phyloP scores from a whole-genome alignment of 1,284 basidiomycete genomes.

The Rhodotorula sp. region DNA sequence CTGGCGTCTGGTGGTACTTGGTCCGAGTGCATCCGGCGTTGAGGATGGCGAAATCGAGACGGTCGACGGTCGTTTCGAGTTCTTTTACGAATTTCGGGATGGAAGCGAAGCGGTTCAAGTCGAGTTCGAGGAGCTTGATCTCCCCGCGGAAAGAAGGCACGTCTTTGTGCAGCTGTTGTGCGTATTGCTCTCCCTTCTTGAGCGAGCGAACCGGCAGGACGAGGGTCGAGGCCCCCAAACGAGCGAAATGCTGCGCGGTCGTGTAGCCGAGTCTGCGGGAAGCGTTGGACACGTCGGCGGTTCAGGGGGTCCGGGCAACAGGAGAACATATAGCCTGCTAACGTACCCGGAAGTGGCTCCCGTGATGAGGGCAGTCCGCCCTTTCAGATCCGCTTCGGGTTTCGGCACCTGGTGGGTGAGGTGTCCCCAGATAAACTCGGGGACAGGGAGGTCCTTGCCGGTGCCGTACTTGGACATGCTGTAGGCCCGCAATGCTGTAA shows the following conservation, averaged over 20 bases:
- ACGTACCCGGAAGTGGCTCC: conserved; percentile 2
- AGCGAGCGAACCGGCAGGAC: conserved; percentile 35
- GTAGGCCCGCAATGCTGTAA: no score
- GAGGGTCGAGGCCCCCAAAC: conserved; percentile 15
- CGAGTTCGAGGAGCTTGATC: conserved; percentile 40
- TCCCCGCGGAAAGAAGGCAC: not conserved
- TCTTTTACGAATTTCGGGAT: conserved; percentile 36
- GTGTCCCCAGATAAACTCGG: conserved; percentile 1
- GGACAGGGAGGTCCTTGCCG: not conserved
- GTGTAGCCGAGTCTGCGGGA: not conserved
- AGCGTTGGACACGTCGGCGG: not conserved
- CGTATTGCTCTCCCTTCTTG: conserved; percentile 18
- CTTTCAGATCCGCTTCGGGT: not conserved
- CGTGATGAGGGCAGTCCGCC: not conserved
- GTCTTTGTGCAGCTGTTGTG: conserved; percentile 4
- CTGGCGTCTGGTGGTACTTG: conserved; percentile 8
- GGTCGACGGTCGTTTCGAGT: conserved; percentile 10
- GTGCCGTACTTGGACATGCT: not conserved
- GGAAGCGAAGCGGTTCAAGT: conserved; percentile 36
- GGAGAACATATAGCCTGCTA: not conserved
- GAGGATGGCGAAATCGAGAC: conserved; percentile 31
- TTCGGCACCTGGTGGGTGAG: not conserved
- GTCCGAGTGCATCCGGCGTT: conserved; percentile 25
- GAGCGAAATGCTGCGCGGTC: conserved; percentile 31
- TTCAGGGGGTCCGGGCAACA: not conserved